A percentile compares a stretch with the other conserved stretches of the same genome.
These are phyloP conservation scores for Arachis hypogaea DNA, from an alignment of 306 rosid species.

Conservation along the genomic window DNA sequence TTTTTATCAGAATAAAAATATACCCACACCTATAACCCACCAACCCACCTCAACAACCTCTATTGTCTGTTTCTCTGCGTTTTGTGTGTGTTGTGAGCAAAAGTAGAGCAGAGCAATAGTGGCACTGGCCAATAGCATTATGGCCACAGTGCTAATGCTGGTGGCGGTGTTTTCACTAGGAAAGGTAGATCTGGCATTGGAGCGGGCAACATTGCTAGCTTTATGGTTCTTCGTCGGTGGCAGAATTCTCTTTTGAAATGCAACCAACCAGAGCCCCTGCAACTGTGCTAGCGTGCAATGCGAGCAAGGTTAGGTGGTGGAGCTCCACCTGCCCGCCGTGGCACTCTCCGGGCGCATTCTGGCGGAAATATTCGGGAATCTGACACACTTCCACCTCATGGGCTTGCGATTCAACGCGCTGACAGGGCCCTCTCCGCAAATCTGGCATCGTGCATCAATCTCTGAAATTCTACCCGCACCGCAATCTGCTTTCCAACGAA, in stretches of 20 bases:
- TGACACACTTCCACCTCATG: slow-evolving; percentile 58
- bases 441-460: slow-evolving; percentile 56
- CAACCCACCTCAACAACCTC: neutral
- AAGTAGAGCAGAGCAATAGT: slow-evolving; percentile 10
- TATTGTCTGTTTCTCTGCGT: neutral
- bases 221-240: slow-evolving; percentile 57
- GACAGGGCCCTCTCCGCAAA: slow-evolving; percentile 54
- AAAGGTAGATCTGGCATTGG: slow-evolving; percentile 51
- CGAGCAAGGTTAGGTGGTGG: slow-evolving; percentile 46
- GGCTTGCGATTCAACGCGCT: slow-evolving; percentile 67
- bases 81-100: neutral
- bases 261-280: slow-evolving; percentile 49
- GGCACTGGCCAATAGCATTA: neutral
- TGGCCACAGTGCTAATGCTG: neutral
- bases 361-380: slow-evolving; percentile 49
- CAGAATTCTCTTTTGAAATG: slow-evolving; percentile 58
- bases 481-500: slow-evolving; percentile 48
- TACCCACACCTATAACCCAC: neutral
- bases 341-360: slow-evolving; percentile 63
- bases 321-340: slow-evolving; percentile 66
- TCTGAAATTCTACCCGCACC: slow-evolving; percentile 65
- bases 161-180: slow-evolving; percentile 4
- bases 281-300: slow-evolving; percentile 64
- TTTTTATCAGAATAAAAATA: no score
- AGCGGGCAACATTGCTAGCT: slow-evolving; percentile 56